Evolutionary conservation across 192 early-diverging fungal genomes (phyloP).

Genomic region (Lunasporangiospora selenospora): DNA sequence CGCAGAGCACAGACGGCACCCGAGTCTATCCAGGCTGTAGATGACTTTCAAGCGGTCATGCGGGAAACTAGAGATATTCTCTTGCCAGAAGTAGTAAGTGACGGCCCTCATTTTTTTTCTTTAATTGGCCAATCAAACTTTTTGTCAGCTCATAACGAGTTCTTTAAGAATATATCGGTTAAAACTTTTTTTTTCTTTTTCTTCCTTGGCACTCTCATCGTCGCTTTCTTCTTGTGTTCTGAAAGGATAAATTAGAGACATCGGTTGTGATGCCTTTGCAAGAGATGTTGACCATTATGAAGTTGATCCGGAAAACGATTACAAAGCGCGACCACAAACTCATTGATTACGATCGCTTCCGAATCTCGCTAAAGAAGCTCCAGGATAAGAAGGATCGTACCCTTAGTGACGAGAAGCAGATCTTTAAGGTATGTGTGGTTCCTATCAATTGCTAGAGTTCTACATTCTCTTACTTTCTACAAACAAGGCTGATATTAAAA

Average conservation of each 20-base stretch:
- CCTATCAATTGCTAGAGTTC: not conserved
- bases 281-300: slow-evolving; percentile 79
- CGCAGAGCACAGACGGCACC: slow-evolving; percentile 38
- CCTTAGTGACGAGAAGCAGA: slow-evolving; percentile 68
- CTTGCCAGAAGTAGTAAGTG: slow-evolving; percentile 43
- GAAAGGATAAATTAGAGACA: slow-evolving; percentile 74
- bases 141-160: no score
- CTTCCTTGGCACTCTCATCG: no score
- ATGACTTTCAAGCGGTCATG: slow-evolving; percentile 41
- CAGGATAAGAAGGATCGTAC: slow-evolving; percentile 68
- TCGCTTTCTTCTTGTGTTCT: slow-evolving; percentile 43
- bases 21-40: slow-evolving; percentile 37
- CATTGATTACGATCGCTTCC: slow-evolving; percentile 91
- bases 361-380: slow-evolving; percentile 75
- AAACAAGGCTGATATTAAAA: not conserved
- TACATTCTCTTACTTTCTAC: not conserved
- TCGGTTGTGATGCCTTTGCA: slow-evolving; percentile 77
- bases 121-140: not conserved
- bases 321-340: slow-evolving; percentile 92
- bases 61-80: slow-evolving; percentile 45
- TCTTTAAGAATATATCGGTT: no score
- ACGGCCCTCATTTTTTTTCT: not conserved
- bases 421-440: slow-evolving; percentile 58
- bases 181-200: no score
- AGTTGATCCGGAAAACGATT: slow-evolving; percentile 83